Evolutionary conservation across 192 early-diverging fungal species (phyloP).

Genomic region (Powellomyces hirtus): DNA sequence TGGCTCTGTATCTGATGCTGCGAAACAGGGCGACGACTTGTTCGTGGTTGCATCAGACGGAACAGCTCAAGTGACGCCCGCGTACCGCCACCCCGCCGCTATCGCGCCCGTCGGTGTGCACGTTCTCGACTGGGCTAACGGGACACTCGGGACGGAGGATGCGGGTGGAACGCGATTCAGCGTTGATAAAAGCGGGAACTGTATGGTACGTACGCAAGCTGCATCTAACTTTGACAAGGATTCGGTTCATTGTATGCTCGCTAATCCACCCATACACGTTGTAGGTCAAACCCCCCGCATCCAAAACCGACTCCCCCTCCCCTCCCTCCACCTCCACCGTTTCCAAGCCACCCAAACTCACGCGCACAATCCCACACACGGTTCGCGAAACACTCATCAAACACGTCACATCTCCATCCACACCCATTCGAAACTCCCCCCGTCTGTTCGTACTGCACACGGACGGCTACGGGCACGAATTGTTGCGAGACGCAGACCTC

Average conservation of each 20-base stretch:
- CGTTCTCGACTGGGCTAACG: constrained; percentile 34
- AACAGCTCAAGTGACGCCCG: not conserved
- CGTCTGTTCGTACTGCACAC: constrained; percentile 32
- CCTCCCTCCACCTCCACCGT: too few species aligned
- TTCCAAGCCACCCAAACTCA: not conserved
- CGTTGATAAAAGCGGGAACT: not conserved
- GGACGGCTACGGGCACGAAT: constrained; percentile 33
- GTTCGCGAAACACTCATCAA: not conserved
- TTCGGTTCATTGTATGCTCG: too few species aligned
- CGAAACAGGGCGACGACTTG: not conserved
- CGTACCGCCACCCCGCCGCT: not conserved
- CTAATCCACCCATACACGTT: not conserved
- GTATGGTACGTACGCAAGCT: not conserved
- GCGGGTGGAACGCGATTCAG: constrained; percentile 9
- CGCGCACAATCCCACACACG: not conserved
- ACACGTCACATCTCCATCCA: not conserved
- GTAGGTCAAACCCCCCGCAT: not conserved
- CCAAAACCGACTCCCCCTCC: too few species aligned
- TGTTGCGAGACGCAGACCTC: constrained; percentile 40
- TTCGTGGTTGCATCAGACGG: not conserved
- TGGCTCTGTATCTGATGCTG: not conserved
- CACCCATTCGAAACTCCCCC: constrained; percentile 25
- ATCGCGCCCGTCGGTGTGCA: not conserved
- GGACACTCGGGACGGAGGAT: constrained; percentile 23
- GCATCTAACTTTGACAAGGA: too few species aligned